A percentile compares a stretch with the other conserved stretches of the same genome.
phyloP scores from a whole-genome alignment of 139 green algal species.

The Pleodorina starrii region DNA sequence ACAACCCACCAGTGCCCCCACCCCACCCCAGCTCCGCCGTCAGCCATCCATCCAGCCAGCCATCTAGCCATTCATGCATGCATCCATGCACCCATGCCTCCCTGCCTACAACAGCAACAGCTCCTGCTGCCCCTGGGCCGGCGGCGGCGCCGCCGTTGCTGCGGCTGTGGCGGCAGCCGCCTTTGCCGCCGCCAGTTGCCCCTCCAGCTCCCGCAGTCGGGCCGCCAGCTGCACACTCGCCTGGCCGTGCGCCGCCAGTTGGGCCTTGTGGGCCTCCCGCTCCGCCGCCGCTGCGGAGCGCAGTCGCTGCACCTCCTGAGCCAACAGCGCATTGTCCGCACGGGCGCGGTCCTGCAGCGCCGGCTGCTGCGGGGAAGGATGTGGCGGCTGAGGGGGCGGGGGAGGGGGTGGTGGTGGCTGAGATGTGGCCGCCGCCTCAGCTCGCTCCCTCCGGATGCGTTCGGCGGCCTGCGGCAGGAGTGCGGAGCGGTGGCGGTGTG shows the following conservation, averaged over 20 bases:
- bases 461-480: neutral
- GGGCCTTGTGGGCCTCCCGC: conserved; percentile 24
- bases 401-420: neutral
- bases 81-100: no score
- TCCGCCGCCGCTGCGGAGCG: neutral
- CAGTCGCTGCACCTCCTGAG: conserved; percentile 36
- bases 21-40: neutral
- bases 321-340: conserved; percentile 40
- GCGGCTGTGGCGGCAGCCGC: neutral
- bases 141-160: neutral
- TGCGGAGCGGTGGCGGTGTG: no score
- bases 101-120: conserved; percentile 2
- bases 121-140: neutral
- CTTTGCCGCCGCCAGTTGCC: neutral
- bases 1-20: no score
- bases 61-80: no score
- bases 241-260: neutral
- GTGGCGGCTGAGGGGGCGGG: neutral
- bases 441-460: neutral
- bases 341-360: neutral
- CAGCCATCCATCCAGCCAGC: no score
- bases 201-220: neutral
- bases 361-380: conserved; percentile 1
- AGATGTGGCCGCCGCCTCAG: neutral
- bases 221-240: neutral